These are phyloP conservation scores for Zanthoxylum bungeanum DNA, from an alignment of 345 rosid species.

Conservation along the genomic window DNA sequence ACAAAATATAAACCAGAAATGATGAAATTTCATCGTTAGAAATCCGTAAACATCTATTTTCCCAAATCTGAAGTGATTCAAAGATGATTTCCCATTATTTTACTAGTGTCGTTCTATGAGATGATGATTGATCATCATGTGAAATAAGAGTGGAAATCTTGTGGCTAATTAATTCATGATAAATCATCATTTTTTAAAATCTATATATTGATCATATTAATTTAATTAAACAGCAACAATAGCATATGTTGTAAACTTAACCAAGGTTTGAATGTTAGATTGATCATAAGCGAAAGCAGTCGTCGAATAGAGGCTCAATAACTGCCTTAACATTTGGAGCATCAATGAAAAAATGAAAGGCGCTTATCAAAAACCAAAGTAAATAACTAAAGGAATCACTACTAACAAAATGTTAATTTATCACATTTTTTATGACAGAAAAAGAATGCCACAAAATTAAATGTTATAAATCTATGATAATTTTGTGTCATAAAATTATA, in stretches of 20 bases:
- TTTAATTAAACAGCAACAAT: constrained; percentile 2
- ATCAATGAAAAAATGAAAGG: neutral
- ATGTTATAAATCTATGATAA: too few species aligned
- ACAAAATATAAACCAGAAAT: too few species aligned
- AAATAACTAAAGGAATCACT: too few species aligned
- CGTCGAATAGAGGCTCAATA: neutral
- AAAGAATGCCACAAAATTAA: too few species aligned
- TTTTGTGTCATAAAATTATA: too few species aligned
- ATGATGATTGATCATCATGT: constrained; percentile 50
- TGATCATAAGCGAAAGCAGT: constrained; percentile 4
- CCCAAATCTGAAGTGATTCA: too few species aligned
- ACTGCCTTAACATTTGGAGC: constrained; percentile 2
- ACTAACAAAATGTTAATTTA: too few species aligned
- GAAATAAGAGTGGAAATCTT: constrained; percentile 33
- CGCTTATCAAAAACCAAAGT: neutral
- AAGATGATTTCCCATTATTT: too few species aligned
- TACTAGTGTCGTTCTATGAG: constrained; percentile 30
- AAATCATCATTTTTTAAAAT: constrained; percentile 18
- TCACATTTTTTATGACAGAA: too few species aligned
- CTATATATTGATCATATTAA: constrained; percentile 3
- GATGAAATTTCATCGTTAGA: too few species aligned
- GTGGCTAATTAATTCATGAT: constrained; percentile 19
- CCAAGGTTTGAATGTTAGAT: constrained; percentile 11
- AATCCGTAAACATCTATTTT: too few species aligned
- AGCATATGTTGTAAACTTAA: neutral